Conservation (phyloP, 108 stramenopile genomes). For the Nitzschia sp. region DNA sequence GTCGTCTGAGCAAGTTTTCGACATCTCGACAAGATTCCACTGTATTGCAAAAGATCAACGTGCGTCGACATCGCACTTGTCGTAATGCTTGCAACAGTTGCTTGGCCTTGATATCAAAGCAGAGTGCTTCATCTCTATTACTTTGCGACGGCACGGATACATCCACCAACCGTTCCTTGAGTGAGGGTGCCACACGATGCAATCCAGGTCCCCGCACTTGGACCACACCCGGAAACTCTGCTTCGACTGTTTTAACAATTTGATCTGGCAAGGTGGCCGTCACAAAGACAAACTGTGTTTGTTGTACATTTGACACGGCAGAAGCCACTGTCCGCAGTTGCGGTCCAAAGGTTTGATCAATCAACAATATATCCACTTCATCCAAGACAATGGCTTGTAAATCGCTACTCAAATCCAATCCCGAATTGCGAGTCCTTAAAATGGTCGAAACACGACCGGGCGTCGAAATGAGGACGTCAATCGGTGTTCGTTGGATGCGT, state of each 20-base stretch:
- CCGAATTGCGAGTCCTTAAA: constrained; percentile 71
- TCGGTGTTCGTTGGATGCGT: constrained; percentile 56
- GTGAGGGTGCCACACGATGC: constrained; percentile 77
- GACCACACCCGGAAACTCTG: constrained; percentile 77
- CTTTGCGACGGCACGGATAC: constrained; percentile 74
- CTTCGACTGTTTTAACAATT: constrained; percentile 66
- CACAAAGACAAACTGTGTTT: constrained; percentile 92
- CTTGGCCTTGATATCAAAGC: constrained; percentile 85
- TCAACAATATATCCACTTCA: constrained; percentile 94
- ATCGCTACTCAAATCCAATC: constrained; percentile 56
- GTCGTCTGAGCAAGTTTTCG: constrained; percentile 87
- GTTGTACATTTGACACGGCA: constrained; percentile 58
- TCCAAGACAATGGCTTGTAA: constrained; percentile 83
- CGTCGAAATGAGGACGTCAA: constrained; percentile 89
- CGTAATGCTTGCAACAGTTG: constrained; percentile 80
- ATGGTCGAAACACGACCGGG: constrained; percentile 91
- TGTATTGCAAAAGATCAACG: constrained; percentile 96
- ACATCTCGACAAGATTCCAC: constrained; percentile 91
- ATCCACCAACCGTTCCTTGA: constrained; percentile 84
- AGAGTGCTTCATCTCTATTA: constrained; percentile 64
- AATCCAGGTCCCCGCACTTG: constrained; percentile 88
- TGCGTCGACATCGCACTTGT: constrained; percentile 68
- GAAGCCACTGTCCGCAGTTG: constrained; percentile 85
- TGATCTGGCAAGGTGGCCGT: constrained; percentile 91
- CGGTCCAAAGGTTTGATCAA: constrained; percentile 85